Percentiles rank a stretch among this genome's conserved stretches.
Evolutionary conservation across 805 yeast species (phyloP).

Genomic region (Yamadazyma ubonensis): DNA sequence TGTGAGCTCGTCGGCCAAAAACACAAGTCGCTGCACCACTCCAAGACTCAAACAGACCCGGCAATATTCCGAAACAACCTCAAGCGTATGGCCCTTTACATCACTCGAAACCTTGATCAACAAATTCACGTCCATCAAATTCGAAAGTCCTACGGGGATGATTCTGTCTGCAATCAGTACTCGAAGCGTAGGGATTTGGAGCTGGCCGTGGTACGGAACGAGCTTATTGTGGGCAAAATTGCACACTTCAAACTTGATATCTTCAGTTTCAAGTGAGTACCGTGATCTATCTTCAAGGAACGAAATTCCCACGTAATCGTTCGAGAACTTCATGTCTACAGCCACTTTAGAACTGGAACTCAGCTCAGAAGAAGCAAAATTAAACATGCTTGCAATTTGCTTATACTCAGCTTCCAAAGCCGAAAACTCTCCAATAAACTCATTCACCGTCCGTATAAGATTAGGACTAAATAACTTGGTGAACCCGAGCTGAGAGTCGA

Average conservation of each 20-base stretch:
- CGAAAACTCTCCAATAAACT: constrained; percentile 6
- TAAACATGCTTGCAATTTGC: background rate
- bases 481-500: constrained; percentile 26
- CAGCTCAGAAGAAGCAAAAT: too few relatives aligned
- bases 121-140: constrained; percentile 44
- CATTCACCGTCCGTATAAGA: constrained; percentile 20
- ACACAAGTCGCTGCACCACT: constrained; percentile 41
- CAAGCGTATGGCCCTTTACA: constrained; percentile 41
- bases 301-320: constrained; percentile 38
- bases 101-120: constrained; percentile 43
- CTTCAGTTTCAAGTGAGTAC: constrained; percentile 37
- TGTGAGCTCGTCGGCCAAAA: constrained; percentile 27
- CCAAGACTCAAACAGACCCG: constrained; percentile 58
- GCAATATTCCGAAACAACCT: constrained; percentile 57
- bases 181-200: constrained; percentile 42
- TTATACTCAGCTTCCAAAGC: background rate
- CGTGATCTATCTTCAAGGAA: constrained; percentile 30
- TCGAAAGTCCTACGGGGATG: constrained; percentile 43
- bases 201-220: constrained; percentile 34
- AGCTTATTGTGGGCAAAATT: constrained; percentile 19
- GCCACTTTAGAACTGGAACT: too few relatives aligned
- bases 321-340: constrained; percentile 24
- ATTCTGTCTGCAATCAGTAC: constrained; percentile 38
- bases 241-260: constrained; percentile 20
- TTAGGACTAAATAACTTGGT: constrained; percentile 29